A percentile compares a stretch with the other conserved stretches of the same genome.
These are phyloP conservation scores for Ogataea allantospora DNA, from an alignment of 805 yeast species.

Conservation along the genomic window DNA sequence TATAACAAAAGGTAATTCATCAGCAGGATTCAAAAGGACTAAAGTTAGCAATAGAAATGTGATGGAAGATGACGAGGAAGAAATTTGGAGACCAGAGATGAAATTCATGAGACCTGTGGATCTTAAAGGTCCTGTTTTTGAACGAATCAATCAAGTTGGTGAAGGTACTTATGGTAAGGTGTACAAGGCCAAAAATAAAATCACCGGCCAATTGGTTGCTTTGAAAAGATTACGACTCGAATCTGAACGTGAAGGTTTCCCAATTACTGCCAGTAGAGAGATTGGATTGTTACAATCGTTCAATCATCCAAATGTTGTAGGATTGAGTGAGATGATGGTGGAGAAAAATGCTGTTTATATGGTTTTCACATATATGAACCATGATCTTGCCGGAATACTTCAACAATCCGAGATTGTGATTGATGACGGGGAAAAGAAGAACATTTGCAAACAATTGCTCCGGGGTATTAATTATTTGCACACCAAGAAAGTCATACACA, in stretches of 20 bases:
- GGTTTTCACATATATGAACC: constrained; percentile 92
- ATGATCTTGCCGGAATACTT: constrained; percentile 85
- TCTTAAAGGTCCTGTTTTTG: constrained; percentile 47
- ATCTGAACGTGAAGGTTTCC: constrained; percentile 90
- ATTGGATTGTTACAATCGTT: constrained; percentile 80
- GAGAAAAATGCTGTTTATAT: constrained; percentile 72
- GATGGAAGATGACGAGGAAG: constrained; percentile 23
- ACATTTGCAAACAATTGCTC: constrained; percentile 61
- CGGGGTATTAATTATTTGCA: constrained; percentile 72
- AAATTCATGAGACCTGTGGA: constrained; percentile 23
- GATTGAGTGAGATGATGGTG: constrained; percentile 86
- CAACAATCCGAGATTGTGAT: constrained; percentile 69
- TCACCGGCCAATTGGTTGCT: constrained; percentile 77
- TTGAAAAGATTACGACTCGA: constrained; percentile 82
- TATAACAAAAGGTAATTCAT: background rate
- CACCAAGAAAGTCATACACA: constrained; percentile 63
- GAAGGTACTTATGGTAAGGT: constrained; percentile 99
- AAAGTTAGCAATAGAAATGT: constrained; percentile 20
- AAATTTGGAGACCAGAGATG: constrained; percentile 8
- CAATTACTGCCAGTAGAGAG: constrained; percentile 92
- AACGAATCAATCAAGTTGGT: constrained; percentile 87
- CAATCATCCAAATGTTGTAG: constrained; percentile 78
- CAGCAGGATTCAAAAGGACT: constrained; percentile 18
- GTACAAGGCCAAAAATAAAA: constrained; percentile 73
- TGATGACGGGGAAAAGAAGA: constrained; percentile 63